Evolutionary conservation across 257 asterid genomes (phyloP), one percentile per base, ranked within the genome.

Genomic region (Oldenlandia corymbosa): DNA sequence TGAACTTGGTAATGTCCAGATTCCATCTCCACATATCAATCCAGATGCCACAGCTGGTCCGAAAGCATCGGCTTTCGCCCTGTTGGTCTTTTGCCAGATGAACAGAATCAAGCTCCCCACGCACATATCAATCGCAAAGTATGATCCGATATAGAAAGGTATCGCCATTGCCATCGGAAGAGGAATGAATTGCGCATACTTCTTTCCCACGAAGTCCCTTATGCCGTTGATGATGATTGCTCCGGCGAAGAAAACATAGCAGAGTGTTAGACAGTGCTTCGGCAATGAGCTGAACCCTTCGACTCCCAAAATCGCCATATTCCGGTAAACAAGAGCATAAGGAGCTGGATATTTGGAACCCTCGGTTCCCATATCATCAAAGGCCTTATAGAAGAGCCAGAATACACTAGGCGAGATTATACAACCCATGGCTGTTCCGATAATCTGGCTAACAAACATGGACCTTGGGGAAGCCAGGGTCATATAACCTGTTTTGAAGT

Each of bases 131-230:
- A 87, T 87, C 1, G 97, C 62, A 63, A 90, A 90, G 65, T 87
- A 90, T 3, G 69, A 76, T 30, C 97, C 97, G 36, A 90, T 78
- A 60, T 87, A 90, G 72, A 87, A 90, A 20, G 97, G 97, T 55
- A 90, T 90, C 0, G 97, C 95, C 97, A 90, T 90, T 6, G 97
- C 97, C 97, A 90, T 90, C 7, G 97, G 97, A 61, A 87, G 76
- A 41, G 95, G 97, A 66, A 90, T 90, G 72, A 69, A 90, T 68
- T 61, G 77, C 2, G 91, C 84, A 78, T 76, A 62, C 43, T 68
- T 76, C 36, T 83, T 83, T 5, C 95, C 94, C 23, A 79, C 76
- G 0, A 50, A 51, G 64, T 90, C 95, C 55, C 95, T 71, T 58
- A 82, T 31, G 31, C 66, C 87, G 42, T 90, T 90, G 68, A 90